Evolutionary conservation across 108 stramenopile species (phyloP).

Genomic region (Stephanodiscus triporus): DNA sequence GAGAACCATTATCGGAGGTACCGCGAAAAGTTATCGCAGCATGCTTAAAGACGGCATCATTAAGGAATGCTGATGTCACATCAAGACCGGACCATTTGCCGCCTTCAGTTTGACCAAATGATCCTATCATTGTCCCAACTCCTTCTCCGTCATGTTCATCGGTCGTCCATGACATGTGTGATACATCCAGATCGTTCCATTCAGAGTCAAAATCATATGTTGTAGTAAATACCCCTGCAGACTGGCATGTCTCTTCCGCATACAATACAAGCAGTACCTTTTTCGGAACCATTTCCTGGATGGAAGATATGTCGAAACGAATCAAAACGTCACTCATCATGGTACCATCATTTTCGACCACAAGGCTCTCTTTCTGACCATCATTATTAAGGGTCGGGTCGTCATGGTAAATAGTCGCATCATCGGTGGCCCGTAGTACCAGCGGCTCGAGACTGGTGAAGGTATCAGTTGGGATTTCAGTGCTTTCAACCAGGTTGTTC

Average conservation of each 20-base stretch:
- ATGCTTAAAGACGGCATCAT: not conserved
- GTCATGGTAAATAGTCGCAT: conserved; percentile 1
- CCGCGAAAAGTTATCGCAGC: not conserved
- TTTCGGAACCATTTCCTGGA: not conserved
- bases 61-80: not conserved
- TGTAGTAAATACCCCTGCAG: not conserved
- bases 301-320: not conserved
- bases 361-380: not conserved
- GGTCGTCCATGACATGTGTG: not conserved
- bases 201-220: not conserved
- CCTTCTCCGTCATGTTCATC: not conserved
- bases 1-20: conserved; percentile 5
- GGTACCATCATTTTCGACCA: not conserved
- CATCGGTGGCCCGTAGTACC: conserved; percentile 5
- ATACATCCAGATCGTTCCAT: conserved; percentile 4
- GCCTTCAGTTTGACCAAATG: conserved; percentile 11
- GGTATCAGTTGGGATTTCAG: too few species aligned
- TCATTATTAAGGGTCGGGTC: not conserved
- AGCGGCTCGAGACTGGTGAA: not conserved
- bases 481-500: too few species aligned
- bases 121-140: not conserved
- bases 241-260: not conserved
- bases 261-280: not conserved
- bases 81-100: not conserved
- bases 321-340: not conserved